Evolutionary conservation across 2,329 filamentous ascomycete species (phyloP), one percentile per base, ranked within the genome.

Genomic region (Lachnellula willkommii): DNA sequence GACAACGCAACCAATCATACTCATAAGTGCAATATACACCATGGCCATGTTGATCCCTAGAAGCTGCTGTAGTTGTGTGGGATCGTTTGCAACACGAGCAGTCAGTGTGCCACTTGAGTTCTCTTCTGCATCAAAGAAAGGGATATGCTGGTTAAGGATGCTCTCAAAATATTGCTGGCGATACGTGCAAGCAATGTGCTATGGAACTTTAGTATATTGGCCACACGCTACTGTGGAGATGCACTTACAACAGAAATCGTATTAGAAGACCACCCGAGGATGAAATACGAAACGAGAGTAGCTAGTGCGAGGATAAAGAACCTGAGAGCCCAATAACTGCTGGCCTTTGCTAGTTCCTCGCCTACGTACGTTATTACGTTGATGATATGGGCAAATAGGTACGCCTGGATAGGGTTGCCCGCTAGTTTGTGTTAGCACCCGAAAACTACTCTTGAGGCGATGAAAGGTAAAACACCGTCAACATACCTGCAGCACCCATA

Each of bases 11-110:
- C 87, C 88, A 8, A 82, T 64, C 3, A 92, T 71, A 49, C 81
- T 86, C 66, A 89, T 85, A 22, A 87, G 66, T 8, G 85, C 82
- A 20, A 85, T 80, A 57, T 77, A 76, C 2, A 82, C 78, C 60
- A 88, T 77, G 2, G 83, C 75, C 66, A 70, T 68, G 35, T 76
- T 79, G 0, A 73, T 63, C 0, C 77, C 76, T 17, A 81, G 67
- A 3, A 81, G 64, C 56, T 81, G 78, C 63, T 77, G 74, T 0
- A 82, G 62, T 26, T 77, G 72, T 12, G 75, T 77, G 2, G 79
- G 75, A 48, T 79, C 75, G 6, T 76, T 75, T 0, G 75, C 73
- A 7, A 80, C 67, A 11, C 74, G 71, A 4, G 75, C 74, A 5
- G 76, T 74, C 8, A 81, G 64, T 3, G 74, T 72, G 4, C 78